These are phyloP conservation scores for Mucor racemosus DNA, from an alignment of 371 early-diverging fungal genomes.

Conservation along the genomic window DNA sequence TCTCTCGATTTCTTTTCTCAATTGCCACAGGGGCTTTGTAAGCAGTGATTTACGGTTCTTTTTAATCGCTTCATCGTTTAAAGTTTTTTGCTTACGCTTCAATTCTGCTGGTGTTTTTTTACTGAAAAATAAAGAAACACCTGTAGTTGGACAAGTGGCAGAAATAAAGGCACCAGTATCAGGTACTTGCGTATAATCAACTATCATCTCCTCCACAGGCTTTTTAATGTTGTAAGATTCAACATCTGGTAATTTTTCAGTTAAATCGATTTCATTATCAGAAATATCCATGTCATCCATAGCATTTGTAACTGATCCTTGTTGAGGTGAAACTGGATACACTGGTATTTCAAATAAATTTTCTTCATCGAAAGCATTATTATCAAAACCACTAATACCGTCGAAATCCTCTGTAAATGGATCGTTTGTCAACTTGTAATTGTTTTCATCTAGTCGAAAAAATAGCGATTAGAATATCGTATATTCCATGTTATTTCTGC, in stretches of 20 bases:
- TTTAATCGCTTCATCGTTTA: slow-evolving; percentile 17
- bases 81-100: slow-evolving; percentile 14
- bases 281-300: slow-evolving; percentile 21
- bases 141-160: slow-evolving; percentile 41
- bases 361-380: neutral
- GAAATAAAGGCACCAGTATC: slow-evolving; percentile 27
- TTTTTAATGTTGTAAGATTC: neutral
- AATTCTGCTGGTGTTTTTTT: slow-evolving; percentile 20
- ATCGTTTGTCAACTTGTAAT: neutral
- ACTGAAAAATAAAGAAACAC: slow-evolving; percentile 57
- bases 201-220: neutral
- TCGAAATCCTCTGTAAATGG: neutral
- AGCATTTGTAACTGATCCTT: neutral
- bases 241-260: neutral
- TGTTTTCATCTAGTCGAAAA: neutral
- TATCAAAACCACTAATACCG: neutral
- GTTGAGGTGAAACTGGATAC: neutral
- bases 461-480: neutral
- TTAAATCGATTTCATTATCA: slow-evolving; percentile 12
- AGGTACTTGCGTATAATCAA: slow-evolving; percentile 25
- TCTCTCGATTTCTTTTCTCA: slow-evolving; percentile 31
- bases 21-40: slow-evolving; percentile 37
- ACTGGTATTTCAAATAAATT: neutral
- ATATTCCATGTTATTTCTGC: neutral
- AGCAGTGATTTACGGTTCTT: slow-evolving; percentile 17